phyloP scores from a whole-genome alignment of 306 rosid species.

The Rubus parviflorus region DNA sequence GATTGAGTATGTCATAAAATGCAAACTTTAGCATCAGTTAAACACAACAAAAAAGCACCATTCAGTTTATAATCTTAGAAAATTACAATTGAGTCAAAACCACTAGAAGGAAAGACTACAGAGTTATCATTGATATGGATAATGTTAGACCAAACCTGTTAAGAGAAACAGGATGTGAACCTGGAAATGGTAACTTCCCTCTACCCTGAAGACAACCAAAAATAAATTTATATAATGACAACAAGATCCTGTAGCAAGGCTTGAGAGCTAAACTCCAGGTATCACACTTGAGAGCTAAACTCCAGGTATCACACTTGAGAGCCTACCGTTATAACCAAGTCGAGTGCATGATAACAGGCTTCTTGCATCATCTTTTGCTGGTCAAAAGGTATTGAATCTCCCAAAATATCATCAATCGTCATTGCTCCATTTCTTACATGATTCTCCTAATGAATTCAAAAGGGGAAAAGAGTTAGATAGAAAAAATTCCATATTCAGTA shows the following conservation, averaged over 20 bases:
- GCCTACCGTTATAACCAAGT: constrained; percentile 73
- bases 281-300: constrained; percentile 3
- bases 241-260: not conserved
- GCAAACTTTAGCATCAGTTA: not conserved
- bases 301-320: constrained; percentile 10
- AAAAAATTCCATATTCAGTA: not conserved
- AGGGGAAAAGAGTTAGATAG: constrained; percentile 8
- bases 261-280: not conserved
- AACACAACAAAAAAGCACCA: not conserved
- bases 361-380: constrained; percentile 81
- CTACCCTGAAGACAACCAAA: constrained; percentile 49
- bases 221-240: constrained; percentile 21
- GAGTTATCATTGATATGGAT: not conserved
- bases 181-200: constrained; percentile 80
- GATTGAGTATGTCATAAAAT: not conserved
- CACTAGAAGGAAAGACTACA: not conserved
- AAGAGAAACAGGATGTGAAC: constrained; percentile 95
- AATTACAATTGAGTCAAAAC: not conserved
- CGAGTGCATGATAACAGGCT: constrained; percentile 84
- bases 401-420: constrained; percentile 96
- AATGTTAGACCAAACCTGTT: constrained; percentile 51
- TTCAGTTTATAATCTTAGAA: not conserved
- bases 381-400: constrained; percentile 90
- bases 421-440: constrained; percentile 45
- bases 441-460: constrained; percentile 46